Evolutionary conservation across 176 grass and related monocot species (phyloP), one percentile per base, ranked within the genome.

Genomic region (Aegilops tauschii): DNA sequence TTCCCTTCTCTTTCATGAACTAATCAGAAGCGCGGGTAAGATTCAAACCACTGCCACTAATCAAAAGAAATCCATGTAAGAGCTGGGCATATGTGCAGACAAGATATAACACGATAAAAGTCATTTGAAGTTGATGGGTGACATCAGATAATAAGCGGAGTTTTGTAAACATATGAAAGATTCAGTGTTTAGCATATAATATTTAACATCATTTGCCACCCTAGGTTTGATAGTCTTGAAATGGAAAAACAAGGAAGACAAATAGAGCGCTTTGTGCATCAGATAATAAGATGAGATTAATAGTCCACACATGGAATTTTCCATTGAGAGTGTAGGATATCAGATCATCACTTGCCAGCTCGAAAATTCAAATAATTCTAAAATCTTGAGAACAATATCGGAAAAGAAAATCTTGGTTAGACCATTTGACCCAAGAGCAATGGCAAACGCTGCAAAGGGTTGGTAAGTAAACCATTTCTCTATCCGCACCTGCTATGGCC

Each of bases 401-500:
- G 6, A 58, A 6, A 9, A 59, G 3, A 59, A 21, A 59, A 21
- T 59, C 7, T 59, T 9, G 20, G 56, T 59, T 59, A 21, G 56
- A 20, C 56, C 56, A 59, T 20, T 59, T 59, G 56, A 20, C 56
- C 20, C 56, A 59, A 59, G 18, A 59, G 56, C 56, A 59, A 59
- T 3, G 56, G 56, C 56, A 59, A 59, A 59, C 7, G 20, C 18
- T 21, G 20, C n/a, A 63, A 63, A 63, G 50, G 50, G 50, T 54
- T 54, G 50, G 50, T 54, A 54, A 54, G 50, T 54, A 18, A 54
- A 54, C 50, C 50, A 54, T 18, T 54, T 54, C 50, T 54, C 50
- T 54, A 18, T 54, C 50, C 0, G 50, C 5, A 0, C 16, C 16
- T 0, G 50, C 50, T 54, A 2, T 5, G 0, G 6, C 50, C 50